Base-by-base conservation (phyloP, 768 basidiomycete species). In the Kwoniella europaea region DNA sequence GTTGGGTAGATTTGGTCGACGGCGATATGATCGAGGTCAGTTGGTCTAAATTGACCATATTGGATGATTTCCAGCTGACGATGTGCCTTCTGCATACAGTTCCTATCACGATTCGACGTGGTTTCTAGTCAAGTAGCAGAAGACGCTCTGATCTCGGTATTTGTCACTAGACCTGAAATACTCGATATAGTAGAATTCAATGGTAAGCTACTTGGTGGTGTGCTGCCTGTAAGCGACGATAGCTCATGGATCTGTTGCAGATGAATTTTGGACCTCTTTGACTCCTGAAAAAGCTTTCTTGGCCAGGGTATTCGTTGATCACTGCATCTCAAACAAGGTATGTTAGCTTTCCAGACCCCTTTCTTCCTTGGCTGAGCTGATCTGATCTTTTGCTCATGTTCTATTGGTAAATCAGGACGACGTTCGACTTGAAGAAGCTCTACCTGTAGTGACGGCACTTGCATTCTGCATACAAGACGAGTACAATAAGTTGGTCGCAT, bases 401-500 rank as follows among this genome's bases (percentile, higher is more conserved):
- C 20, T 13, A 12, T 24, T 62, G 10, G 12, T 63, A 10, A 35
- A 10, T 10, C 69, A 83, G 76, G 88, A 92, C 62, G 86, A 89
- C 63, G 83, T 84, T 3, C 88, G 89, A 43, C 85, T 95, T 2
- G 91, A 93, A 75, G 83, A 86, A 2, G 85, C 87, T 15, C 86
- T 98, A 4, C 96, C 96, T 1, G 93, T 92, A 29, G 92, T 96
- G 22, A 93, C 92, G 1, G 86, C 86, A 0, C 87, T 95, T 63
- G 94, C 94, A 0, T 92, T 89, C 84, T 85, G 85, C 6, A 89
- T 95, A 22, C 89, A 93, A 76, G 82, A 86, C 9, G 84, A 88
- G 0, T 95, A 91, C 84, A 93, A 94, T 78, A 82, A 85, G 15
- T 86, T 91, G 29, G 84, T 79, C 24, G 74, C 64, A 7, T 67